Base-by-base conservation (phyloP, 2,329 filamentous ascomycete genomes). In the Didymellaceae sp. region DNA sequence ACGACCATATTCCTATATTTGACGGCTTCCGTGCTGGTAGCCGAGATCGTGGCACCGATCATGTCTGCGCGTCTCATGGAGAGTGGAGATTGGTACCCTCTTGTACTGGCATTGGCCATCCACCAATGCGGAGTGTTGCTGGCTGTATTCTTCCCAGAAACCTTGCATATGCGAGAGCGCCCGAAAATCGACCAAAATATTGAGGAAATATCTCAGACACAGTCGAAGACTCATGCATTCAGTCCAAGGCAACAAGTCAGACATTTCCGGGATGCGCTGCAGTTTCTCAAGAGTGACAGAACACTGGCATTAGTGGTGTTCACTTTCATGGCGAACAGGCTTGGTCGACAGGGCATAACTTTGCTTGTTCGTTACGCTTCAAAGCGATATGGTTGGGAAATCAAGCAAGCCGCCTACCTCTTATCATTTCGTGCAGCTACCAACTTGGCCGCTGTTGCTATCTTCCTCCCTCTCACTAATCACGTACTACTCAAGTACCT, bases 311-410 rank as follows among this genome's bases (percentile, higher is more conserved):
- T 80, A 33, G 64, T 72, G 3, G 58, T 73, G 7, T 73, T 76
- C 9, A 74, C 76, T 0, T 80, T 80, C 50, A 58, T 81, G 17
- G 75, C 78, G 11, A 78, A 77, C 56, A 72, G 77, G n/a, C 66
- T 81, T 6, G 78, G 76, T 40, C 72, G 77, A 20, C 77, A 78
- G 38, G 75, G 77, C 8, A 67, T 77, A 13, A 75, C 73, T 54
- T 72, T 81, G 44, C 60, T 81, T 11, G 70, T 80, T n/a, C 77
- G 79, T 49, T 82, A 82, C 58, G 76, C 80, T 14, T 81, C 78
- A 1, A 77, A 76, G n/a, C 71, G 79, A 18, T 82, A 80, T 46
- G 59, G 63, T 18, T 81, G 78, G 77, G 74, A 75, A 25, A 68
- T 82, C 14, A 76, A 78, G 45, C 63, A 71, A 35, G 70, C 70